A percentile compares a stretch with the other conserved stretches of the same genome.
Evolutionary conservation across 2,329 filamentous ascomycete genomes (phyloP).

Genomic region (Aaosphaeria pasadenensis): DNA sequence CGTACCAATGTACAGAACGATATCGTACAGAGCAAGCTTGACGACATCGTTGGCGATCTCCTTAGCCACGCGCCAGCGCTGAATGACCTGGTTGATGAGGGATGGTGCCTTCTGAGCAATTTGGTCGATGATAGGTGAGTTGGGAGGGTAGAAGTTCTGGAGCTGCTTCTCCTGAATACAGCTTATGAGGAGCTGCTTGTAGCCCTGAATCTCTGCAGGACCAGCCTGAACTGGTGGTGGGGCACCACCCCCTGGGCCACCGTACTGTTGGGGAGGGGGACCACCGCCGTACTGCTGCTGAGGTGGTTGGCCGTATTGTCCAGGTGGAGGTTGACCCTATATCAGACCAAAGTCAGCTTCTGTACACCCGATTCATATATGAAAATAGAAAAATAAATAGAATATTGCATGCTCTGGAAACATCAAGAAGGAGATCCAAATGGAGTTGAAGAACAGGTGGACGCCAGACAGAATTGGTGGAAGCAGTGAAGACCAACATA

Average conservation of each 20-base stretch:
- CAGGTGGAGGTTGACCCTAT: background rate
- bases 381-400: background rate
- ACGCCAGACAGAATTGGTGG: background rate
- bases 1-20: constrained; percentile 57
- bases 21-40: constrained; percentile 61
- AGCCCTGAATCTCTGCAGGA: constrained; percentile 52
- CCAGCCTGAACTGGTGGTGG: constrained; percentile 40
- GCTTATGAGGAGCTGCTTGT: constrained; percentile 55
- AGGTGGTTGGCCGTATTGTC: constrained; percentile 18
- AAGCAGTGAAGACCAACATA: constrained; percentile 15
- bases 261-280: constrained; percentile 16
- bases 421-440: background rate
- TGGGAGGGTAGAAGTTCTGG: constrained; percentile 57
- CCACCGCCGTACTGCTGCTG: constrained; percentile 21
- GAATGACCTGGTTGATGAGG: constrained; percentile 55
- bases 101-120: constrained; percentile 49
- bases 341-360: background rate
- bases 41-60: constrained; percentile 64
- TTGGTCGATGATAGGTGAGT: constrained; percentile 49
- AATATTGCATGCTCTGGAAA: constrained; percentile 2
- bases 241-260: constrained; percentile 30
- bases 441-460: background rate
- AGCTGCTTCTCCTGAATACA: constrained; percentile 61
- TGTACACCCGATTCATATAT: too few relatives aligned
- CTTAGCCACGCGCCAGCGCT: constrained; percentile 55